Evolutionary conservation across 805 yeast genomes (phyloP).

Genomic region (Priceomyces melissophilus): DNA sequence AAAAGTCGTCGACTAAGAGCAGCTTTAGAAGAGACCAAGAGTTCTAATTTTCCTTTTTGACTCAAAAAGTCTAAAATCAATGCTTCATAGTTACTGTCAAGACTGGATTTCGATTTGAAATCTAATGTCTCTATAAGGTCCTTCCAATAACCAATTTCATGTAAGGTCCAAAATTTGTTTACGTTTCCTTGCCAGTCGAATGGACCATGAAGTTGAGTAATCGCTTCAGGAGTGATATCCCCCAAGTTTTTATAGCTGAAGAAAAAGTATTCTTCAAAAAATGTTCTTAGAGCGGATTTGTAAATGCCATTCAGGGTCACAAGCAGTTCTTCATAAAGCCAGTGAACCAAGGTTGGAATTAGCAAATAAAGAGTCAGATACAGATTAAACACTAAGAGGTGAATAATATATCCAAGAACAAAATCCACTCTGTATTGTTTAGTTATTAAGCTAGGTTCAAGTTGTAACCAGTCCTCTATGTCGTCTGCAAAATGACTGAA

Average conservation of each 20-base stretch:
- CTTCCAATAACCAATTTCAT: conserved; percentile 28
- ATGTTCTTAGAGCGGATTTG: conserved; percentile 9
- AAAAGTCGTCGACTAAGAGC: background rate
- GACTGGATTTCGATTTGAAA: conserved; percentile 6
- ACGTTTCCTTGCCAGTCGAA: conserved; percentile 5
- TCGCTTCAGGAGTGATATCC: conserved; percentile 9
- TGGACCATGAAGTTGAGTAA: conserved; percentile 13
- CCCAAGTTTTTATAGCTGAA: conserved; percentile 11
- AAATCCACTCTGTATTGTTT: conserved; percentile 19
- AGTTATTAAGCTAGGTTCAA: conserved; percentile 27
- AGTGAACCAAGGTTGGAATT: conserved; percentile 34
- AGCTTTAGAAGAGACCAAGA: background rate
- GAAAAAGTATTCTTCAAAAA: conserved; percentile 26
- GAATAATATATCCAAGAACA: conserved; percentile 32
- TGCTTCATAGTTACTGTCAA: conserved; percentile 15
- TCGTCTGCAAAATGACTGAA: conserved; percentile 26
- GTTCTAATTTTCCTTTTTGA: conserved; percentile 13
- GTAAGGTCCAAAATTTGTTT: conserved; percentile 24
- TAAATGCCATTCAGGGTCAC: background rate
- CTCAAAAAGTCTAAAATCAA: conserved; percentile 22
- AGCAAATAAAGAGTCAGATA: conserved; percentile 25
- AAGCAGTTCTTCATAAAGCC: conserved; percentile 30
- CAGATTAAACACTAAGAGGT: conserved; percentile 34
- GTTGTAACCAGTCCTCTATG: conserved; percentile 34
- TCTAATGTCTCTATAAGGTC: conserved; percentile 14